These are phyloP conservation scores for Cyathus striatus DNA, from an alignment of 768 basidiomycete genomes.

Conservation along the genomic window DNA sequence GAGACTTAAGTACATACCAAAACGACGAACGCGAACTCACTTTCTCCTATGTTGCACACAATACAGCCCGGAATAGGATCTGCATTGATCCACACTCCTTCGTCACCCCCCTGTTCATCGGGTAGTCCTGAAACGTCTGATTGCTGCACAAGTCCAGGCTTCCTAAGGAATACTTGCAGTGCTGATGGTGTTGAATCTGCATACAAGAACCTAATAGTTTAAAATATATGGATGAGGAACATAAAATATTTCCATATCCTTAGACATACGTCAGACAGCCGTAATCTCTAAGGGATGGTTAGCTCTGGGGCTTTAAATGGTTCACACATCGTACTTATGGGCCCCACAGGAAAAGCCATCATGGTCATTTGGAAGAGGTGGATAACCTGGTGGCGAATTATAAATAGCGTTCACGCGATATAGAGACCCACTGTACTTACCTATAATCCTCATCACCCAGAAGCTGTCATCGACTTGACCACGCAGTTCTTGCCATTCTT, in stretches of 20 bases:
- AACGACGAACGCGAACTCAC: slow-evolving; percentile 34
- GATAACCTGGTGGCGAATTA: slow-evolving; percentile 60
- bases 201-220: slow-evolving; percentile 66
- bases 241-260: too few relatives aligned
- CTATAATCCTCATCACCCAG: slow-evolving; percentile 86
- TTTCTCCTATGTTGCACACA: slow-evolving; percentile 91
- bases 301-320: too few relatives aligned
- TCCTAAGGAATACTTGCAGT: slow-evolving; percentile 71
- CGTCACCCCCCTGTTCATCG: slow-evolving; percentile 47
- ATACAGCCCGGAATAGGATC: slow-evolving; percentile 80
- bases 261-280: slow-evolving; percentile 76
- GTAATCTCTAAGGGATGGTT: slow-evolving; percentile 60
- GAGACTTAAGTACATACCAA: not conserved
- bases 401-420: not conserved
- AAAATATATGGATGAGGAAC: not conserved
- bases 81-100: slow-evolving; percentile 77
- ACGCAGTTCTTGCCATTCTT: slow-evolving; percentile 70
- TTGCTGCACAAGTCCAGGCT: slow-evolving; percentile 23
- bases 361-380: slow-evolving; percentile 72
- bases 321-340: slow-evolving; percentile 65
- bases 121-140: slow-evolving; percentile 31
- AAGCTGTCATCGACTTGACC: slow-evolving; percentile 77
- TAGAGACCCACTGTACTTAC: slow-evolving; percentile 24
- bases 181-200: slow-evolving; percentile 78
- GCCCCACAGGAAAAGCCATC: slow-evolving; percentile 88